Conservation (phyloP, 2,329 filamentous ascomycete species). For the Stromatinia cepivora region DNA sequence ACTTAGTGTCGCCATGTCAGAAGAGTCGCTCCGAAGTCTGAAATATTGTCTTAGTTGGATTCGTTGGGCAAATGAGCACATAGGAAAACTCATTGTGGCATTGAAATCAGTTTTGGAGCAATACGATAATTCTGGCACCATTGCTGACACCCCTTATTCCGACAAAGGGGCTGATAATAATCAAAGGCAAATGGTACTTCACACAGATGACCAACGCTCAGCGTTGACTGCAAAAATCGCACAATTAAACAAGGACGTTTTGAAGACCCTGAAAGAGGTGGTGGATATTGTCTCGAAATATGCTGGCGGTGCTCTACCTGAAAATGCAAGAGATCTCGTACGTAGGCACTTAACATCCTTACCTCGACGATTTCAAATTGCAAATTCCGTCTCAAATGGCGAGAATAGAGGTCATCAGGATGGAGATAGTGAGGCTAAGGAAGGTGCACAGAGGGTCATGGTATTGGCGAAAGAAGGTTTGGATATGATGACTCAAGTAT, state of each 20-base stretch:
- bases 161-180: conserved; percentile 28
- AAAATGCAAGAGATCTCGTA: conserved; percentile 83
- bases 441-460: conserved; percentile 73
- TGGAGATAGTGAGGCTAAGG: conserved; percentile 48
- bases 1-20: conserved; percentile 86
- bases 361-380: conserved; percentile 77
- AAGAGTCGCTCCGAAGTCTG: conserved; percentile 79
- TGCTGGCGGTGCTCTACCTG: conserved; percentile 85
- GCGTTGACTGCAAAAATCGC: conserved; percentile 53
- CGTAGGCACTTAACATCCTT: conserved; percentile 80
- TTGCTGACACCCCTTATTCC: conserved; percentile 22
- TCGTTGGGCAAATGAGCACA: conserved; percentile 76
- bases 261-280: conserved; percentile 77
- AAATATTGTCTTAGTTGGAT: conserved; percentile 83
- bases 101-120: conserved; percentile 76
- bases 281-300: conserved; percentile 86
- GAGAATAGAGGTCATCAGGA: conserved; percentile 36
- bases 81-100: conserved; percentile 72
- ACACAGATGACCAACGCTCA: conserved; percentile 36
- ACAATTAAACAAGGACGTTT: conserved; percentile 66
- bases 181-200: conserved; percentile 32
- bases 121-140: conserved; percentile 59
- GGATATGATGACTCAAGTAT: conserved; percentile 93
- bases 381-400: conserved; percentile 53
- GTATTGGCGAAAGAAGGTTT: conserved; percentile 86